Base-by-base conservation (phyloP, 179 eudicot species). In the Silene vulgaris region DNA sequence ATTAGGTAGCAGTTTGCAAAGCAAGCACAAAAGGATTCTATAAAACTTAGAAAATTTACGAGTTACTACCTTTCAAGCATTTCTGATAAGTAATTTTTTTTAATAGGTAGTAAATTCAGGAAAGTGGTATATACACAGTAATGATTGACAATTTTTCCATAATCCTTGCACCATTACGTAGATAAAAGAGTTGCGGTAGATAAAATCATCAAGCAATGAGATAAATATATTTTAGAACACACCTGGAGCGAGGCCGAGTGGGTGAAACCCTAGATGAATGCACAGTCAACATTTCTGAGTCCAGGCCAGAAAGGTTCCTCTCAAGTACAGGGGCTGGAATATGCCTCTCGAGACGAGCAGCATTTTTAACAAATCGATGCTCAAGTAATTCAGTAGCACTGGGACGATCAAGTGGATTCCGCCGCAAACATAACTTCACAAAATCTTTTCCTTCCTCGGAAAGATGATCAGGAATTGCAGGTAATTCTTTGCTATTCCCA, bases 361-460 rank as follows among this genome's bases (percentile, higher is more conserved):
- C 88, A 82, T 79, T 88, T 81, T 86, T 90, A 45, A 93, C 93
- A 80, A 91, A 93, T 64, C 89, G 80, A 65, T 93, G 98, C 32
- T 91, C 96, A 82, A 93, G 88, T 72, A 93, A 89, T 81, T 86
- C 79, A 77, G 91, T 85, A 71, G 98, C 98, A 14, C 92, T 79
- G 32, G 92, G 90, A 75, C 98, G 97, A 76, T 85, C 79, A 64
- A 35, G 76, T 65, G 97, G 97, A 83, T 91, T 82, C 29, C 98
- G 87, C 60, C 89, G 90, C 85, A 93, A 82, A 81, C 98, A 93
- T 81, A 81, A 82, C 86, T 85, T 86, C 78, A 93, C 96, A 81
- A 93, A 93, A 66, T 90, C 93, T 77, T 93, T 93, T 68, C 97
- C 98, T 72, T 93, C 96, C 69, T 90, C 89, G 43, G 97, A 91